Conservation (phyloP, 345 rosid species). For the Pugionium cornutum region DNA sequence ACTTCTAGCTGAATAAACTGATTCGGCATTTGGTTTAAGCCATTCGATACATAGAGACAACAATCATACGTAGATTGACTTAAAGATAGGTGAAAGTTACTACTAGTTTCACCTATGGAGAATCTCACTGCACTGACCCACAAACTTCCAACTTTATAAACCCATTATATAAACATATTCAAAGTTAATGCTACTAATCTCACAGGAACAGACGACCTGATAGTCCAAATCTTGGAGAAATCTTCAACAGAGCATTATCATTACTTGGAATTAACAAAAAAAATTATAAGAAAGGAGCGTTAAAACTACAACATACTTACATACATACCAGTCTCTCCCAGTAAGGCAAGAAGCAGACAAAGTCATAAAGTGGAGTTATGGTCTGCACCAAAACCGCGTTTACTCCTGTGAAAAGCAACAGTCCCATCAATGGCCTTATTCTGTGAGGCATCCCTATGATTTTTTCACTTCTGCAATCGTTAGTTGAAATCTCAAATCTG, state of each 20-base stretch:
- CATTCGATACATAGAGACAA: neutral
- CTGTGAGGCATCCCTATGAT: constrained; percentile 48
- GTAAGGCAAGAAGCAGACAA: constrained; percentile 62
- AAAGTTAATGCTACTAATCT: too few species aligned
- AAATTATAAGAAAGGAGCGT: too few species aligned
- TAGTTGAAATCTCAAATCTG: neutral
- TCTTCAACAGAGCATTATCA: neutral
- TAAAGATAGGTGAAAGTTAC: too few species aligned
- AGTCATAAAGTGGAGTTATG: constrained; percentile 60
- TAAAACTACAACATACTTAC: too few species aligned
- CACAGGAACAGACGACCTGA: too few species aligned
- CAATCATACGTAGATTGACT: too few species aligned
- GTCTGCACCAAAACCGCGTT: constrained; percentile 51
- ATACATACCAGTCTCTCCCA: constrained; percentile 62
- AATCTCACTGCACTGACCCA: too few species aligned
- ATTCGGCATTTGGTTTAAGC: neutral
- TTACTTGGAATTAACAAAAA: too few species aligned
- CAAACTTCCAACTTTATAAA: too few species aligned
- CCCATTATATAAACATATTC: too few species aligned
- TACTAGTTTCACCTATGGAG: too few species aligned
- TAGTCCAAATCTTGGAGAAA: too few species aligned
- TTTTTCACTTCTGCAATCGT: constrained; percentile 21
- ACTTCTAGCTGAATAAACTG: neutral
- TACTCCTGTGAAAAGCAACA: constrained; percentile 54
- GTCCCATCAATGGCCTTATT: constrained; percentile 54